Evolutionary conservation across 495 filamentous ascomycete genomes (phyloP), one percentile per base, ranked within the genome.

Genomic region (Penicillium manginii): DNA sequence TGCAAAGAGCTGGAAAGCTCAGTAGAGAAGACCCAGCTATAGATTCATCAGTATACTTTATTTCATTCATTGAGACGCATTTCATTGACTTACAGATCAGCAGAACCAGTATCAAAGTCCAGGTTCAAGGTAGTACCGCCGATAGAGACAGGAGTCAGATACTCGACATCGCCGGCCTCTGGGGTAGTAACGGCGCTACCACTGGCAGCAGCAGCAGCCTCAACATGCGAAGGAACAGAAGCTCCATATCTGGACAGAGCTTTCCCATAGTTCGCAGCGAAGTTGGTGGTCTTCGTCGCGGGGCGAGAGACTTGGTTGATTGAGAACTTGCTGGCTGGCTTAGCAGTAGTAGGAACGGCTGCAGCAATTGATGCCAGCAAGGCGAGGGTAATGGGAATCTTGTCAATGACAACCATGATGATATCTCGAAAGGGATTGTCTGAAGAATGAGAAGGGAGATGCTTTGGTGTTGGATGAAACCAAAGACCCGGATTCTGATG

Each of bases 91-190:
- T 63, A 91, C 78, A 92, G 82, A 72, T 91, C 89, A 47, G 86
- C 82, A 23, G 84, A 88, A 2, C 89, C 89, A 31, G 89, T 90
- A 68, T 92, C 89, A 61, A 91, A 78, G 66, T 90, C 85, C 48
- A 91, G 62, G 57, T 84, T 79, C 58, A 91, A 63, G 0, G 77
- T 81, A 57, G 84, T 82, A 15, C 74, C 72, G 52, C 89, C 89
- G 50, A 91, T 75, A 0, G 67, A 74, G 35, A 91, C 86, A 15
- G 87, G 86, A 15, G 79, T 81, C 54, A 91, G 64, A 59, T 89
- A 92, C 66, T 88, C 83, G 45, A 67, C 61, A 65, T 91, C 89
- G 58, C 82, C 71, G 10, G 63, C 42, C 58, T 81, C 72, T 2
- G 89, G 88, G 9, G 64, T 78, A 21, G 83, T 78, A 32, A 69